Evolutionary conservation across 2,329 filamentous ascomycete genomes (phyloP).

Genomic region (Ascochyta lentis): DNA sequence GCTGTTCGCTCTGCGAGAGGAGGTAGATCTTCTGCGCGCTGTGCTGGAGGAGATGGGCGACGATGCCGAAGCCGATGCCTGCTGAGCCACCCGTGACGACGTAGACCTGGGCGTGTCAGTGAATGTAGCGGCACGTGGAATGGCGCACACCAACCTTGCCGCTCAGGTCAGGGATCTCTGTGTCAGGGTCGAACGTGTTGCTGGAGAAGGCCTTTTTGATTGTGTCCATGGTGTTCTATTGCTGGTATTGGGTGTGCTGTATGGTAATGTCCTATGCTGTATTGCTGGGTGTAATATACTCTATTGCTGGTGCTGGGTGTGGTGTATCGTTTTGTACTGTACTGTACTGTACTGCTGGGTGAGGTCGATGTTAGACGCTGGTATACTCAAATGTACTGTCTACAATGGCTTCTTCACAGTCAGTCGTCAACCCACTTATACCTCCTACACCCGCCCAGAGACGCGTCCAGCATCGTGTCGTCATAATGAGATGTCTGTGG

Average conservation of each 20-base stretch:
- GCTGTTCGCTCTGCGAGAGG: conserved; percentile 58
- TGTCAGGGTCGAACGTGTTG: conserved; percentile 51
- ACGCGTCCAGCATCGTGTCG: conserved; percentile 14
- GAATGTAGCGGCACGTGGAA: neutral
- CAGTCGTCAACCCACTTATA: conserved; percentile 1
- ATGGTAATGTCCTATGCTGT: too few relatives aligned
- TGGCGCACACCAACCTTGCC: conserved; percentile 38
- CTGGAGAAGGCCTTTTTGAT: conserved; percentile 23
- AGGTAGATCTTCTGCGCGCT: conserved; percentile 57
- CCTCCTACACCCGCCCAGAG: neutral
- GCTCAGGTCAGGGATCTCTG: conserved; percentile 50
- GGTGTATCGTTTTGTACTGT: too few relatives aligned
- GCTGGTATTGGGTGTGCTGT: neutral
- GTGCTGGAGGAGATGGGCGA: conserved; percentile 61
- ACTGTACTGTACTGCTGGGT: too few relatives aligned
- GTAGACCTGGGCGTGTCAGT: conserved; percentile 45
- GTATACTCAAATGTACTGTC: neutral
- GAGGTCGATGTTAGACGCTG: neutral
- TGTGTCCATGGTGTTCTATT: neutral
- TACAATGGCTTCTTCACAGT: neutral
- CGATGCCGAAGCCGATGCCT: conserved; percentile 61
- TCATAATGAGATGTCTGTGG: conserved; percentile 14
- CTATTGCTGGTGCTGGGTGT: too few relatives aligned
- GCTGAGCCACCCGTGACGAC: conserved; percentile 58
- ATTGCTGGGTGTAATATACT: too few relatives aligned